phyloP scores from a whole-genome alignment of 2,329 filamentous ascomycete genomes.

The Macrophomina pseudophaseolina region DNA sequence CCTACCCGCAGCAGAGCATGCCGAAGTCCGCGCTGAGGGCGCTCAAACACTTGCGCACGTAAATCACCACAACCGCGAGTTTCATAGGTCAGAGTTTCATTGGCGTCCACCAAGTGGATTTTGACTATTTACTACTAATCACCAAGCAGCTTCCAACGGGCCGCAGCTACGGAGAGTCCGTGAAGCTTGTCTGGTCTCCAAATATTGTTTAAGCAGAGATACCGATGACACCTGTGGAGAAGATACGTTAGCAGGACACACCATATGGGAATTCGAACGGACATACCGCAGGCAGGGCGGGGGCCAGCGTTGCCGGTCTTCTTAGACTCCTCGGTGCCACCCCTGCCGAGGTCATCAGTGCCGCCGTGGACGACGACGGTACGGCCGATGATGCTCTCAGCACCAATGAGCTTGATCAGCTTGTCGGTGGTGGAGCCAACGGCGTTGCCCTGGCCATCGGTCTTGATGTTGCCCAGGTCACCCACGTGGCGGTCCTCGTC shows the following conservation, averaged over 20 bases:
- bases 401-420: constrained; percentile 92
- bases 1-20: neutral
- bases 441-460: constrained; percentile 88
- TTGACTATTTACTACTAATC: constrained; percentile 16
- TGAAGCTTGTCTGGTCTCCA: neutral
- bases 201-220: constrained; percentile 70
- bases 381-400: constrained; percentile 94
- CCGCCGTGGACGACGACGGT: constrained; percentile 94
- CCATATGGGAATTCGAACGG: constrained; percentile 24
- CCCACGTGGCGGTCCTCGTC: constrained; percentile 92
- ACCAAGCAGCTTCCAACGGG: neutral
- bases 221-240: constrained; percentile 73
- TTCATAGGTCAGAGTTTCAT: neutral
- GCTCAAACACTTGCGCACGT: neutral
- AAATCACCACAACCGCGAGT: neutral
- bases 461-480: constrained; percentile 97
- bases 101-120: neutral
- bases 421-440: constrained; percentile 80
- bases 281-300: constrained; percentile 86
- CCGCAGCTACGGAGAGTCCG: neutral
- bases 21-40: neutral
- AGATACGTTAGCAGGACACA: constrained; percentile 37
- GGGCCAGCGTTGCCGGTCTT: constrained; percentile 96
- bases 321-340: constrained; percentile 90
- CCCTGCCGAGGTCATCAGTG: constrained; percentile 96